A percentile compares a stretch with the other conserved stretches of the same genome.
Evolutionary conservation across 1,284 basidiomycete genomes (phyloP).

Genomic region (Salmacisia buchloeana): DNA sequence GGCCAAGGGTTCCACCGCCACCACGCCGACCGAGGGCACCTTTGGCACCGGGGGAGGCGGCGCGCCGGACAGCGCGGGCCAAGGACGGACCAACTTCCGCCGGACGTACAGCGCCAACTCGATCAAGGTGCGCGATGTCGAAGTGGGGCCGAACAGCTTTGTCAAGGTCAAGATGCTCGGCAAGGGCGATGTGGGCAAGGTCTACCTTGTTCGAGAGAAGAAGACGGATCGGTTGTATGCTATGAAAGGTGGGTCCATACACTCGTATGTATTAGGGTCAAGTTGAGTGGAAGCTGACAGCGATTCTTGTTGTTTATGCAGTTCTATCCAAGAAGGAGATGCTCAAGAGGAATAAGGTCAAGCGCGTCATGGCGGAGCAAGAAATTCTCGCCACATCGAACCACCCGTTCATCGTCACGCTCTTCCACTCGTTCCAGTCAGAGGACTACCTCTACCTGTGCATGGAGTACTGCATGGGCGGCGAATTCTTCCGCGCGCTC

Average conservation of each 20-base stretch:
- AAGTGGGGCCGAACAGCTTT: slow-evolving; percentile 45
- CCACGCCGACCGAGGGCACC: slow-evolving; percentile 52
- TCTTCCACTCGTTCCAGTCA: slow-evolving; percentile 50
- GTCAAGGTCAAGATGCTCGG: slow-evolving; percentile 49
- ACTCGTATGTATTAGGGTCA: too few relatives aligned
- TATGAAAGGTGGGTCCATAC: slow-evolving; percentile 44
- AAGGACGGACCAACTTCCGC: slow-evolving; percentile 66
- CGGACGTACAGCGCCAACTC: slow-evolving; percentile 95
- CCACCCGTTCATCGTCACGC: slow-evolving; percentile 49
- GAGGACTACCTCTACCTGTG: slow-evolving; percentile 49
- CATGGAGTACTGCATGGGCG: slow-evolving; percentile 85
- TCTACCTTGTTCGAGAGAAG: slow-evolving; percentile 46
- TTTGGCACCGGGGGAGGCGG: slow-evolving; percentile 36
- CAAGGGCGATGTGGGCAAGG: slow-evolving; percentile 50
- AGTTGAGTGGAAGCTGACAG: too few relatives aligned
- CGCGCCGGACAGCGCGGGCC: slow-evolving; percentile 53
- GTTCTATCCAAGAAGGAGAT: slow-evolving; percentile 50
- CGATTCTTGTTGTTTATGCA: background rate
- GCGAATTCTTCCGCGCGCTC: slow-evolving; percentile 90
- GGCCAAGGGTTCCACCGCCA: slow-evolving; percentile 54
- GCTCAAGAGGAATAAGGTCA: slow-evolving; percentile 50
- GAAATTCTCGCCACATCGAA: slow-evolving; percentile 46
- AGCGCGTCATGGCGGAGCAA: slow-evolving; percentile 48
- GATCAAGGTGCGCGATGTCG: slow-evolving; percentile 71
- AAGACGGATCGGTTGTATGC: slow-evolving; percentile 42